phyloP scores from a whole-genome alignment of 228 moss, liverwort and hornwort species.

The Sphagnum magellanicum region DNA sequence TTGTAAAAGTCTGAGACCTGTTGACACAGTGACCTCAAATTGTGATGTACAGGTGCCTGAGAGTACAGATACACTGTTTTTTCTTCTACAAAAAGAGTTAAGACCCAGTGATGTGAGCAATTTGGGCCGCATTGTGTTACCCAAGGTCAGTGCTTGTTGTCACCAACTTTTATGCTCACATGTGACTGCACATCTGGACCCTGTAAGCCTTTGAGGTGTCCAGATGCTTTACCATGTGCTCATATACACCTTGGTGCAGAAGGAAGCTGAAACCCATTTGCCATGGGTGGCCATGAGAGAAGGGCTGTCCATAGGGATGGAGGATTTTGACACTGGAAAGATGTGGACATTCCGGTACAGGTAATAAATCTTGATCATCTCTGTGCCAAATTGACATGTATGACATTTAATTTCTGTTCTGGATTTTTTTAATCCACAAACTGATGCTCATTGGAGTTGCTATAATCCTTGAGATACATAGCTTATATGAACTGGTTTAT shows the following conservation, averaged over 20 bases:
- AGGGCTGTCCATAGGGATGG: constrained; percentile 57
- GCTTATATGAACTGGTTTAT: not conserved
- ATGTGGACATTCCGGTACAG: constrained; percentile 73
- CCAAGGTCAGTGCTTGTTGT: constrained; percentile 47
- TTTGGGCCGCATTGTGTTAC: constrained; percentile 86
- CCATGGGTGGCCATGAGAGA: constrained; percentile 60
- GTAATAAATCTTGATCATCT: constrained; percentile 15
- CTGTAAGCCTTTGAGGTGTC: not conserved
- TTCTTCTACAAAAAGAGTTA: constrained; percentile 75
- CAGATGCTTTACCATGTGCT: not conserved
- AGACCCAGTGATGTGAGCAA: constrained; percentile 90
- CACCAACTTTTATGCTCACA: no score
- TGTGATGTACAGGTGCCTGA: constrained; percentile 23
- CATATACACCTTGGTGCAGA: constrained; percentile 24
- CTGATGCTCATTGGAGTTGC: no score
- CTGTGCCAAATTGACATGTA: no score
- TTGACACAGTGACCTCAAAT: not conserved
- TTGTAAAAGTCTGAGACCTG: no score
- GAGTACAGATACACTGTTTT: constrained; percentile 43
- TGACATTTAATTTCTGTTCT: no score
- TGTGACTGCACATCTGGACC: no score
- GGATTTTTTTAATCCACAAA: no score
- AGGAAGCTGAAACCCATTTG: constrained; percentile 78
- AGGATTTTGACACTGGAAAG: constrained; percentile 75
- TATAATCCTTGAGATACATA: no score